phyloP scores from a whole-genome alignment of 495 filamentous ascomycete species.

The Annulohypoxylon bovei region DNA sequence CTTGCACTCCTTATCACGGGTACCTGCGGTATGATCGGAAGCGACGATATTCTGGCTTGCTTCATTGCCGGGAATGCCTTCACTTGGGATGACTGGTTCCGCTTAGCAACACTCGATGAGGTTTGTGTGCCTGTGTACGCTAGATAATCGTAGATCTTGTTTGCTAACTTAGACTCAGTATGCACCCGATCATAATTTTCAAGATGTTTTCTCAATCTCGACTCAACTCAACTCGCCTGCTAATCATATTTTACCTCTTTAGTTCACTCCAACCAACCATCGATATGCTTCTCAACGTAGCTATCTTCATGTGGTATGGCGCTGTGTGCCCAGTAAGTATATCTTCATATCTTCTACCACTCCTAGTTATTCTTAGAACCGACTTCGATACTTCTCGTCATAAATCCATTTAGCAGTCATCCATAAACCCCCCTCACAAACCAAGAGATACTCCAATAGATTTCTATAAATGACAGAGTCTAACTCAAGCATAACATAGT shows the following conservation, averaged over 20 bases:
- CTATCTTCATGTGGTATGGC: slow-evolving; percentile 90
- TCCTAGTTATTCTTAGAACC: neutral
- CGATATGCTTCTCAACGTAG: slow-evolving; percentile 80
- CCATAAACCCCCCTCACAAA: neutral
- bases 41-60: slow-evolving; percentile 90
- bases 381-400: neutral
- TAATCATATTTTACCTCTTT: slow-evolving; percentile 8
- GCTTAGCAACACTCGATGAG: slow-evolving; percentile 86
- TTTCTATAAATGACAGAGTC: neutral
- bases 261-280: slow-evolving; percentile 85
- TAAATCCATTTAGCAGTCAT: neutral
- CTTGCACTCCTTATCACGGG: slow-evolving; percentile 80
- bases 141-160: neutral
- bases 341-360: neutral
- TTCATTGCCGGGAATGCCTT: slow-evolving; percentile 94
- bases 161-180: slow-evolving; percentile 30
- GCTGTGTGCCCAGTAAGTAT: slow-evolving; percentile 72
- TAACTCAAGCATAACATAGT: slow-evolving; percentile 48
- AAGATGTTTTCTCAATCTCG: too few species aligned
- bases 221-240: neutral
- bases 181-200: neutral
- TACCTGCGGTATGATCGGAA: slow-evolving; percentile 89
- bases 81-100: slow-evolving; percentile 94
- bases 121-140: slow-evolving; percentile 18
- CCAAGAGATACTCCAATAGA: neutral